Percentiles rank a stretch among this genome's conserved stretches.
These are phyloP conservation scores for Apiospora saccharicola DNA, from an alignment of 2,329 filamentous ascomycete species.

Conservation along the genomic window DNA sequence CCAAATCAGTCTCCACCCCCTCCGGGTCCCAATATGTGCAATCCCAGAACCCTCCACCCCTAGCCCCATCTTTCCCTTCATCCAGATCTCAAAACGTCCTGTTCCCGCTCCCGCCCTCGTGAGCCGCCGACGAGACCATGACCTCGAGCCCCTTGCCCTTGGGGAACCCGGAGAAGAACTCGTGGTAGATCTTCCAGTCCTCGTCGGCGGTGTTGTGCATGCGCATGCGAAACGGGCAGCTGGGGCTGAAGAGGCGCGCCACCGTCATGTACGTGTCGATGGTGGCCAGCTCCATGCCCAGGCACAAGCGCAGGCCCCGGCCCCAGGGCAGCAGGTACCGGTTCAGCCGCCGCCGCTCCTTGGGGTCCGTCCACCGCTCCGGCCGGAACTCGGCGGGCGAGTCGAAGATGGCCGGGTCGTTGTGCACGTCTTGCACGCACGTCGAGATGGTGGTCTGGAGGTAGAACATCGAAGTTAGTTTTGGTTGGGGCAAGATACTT, in stretches of 20 bases:
- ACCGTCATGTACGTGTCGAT: conserved; percentile 36
- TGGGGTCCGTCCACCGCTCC: conserved; percentile 32
- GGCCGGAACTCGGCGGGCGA: conserved; percentile 31
- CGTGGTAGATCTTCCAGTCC: conserved; percentile 36
- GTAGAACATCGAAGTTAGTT: neutral
- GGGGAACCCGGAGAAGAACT: conserved; percentile 36
- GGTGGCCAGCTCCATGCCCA: conserved; percentile 37
- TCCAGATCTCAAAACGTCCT: neutral
- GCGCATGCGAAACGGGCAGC: conserved; percentile 31
- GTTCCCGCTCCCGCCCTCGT: neutral
- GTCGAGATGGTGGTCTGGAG: conserved; percentile 35
- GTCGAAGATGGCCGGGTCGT: conserved; percentile 32
- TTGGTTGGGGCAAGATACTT: neutral
- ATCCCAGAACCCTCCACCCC: too few relatives aligned
- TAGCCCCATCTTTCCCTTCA: neutral
- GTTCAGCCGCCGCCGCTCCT: conserved; percentile 31
- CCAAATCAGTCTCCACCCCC: neutral
- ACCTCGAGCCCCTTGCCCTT: conserved; percentile 34
- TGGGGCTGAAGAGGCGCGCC: conserved; percentile 34
- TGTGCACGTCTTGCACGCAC: conserved; percentile 35
- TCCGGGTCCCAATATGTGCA: too few relatives aligned
- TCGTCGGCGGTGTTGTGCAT: conserved; percentile 31
- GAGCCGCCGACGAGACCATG: conserved; percentile 23
- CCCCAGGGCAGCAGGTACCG: conserved; percentile 36
- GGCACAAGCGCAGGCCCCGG: conserved; percentile 33